phyloP scores from a whole-genome alignment of 2,329 filamentous ascomycete species.

The Pyrenophora seminiperda region DNA sequence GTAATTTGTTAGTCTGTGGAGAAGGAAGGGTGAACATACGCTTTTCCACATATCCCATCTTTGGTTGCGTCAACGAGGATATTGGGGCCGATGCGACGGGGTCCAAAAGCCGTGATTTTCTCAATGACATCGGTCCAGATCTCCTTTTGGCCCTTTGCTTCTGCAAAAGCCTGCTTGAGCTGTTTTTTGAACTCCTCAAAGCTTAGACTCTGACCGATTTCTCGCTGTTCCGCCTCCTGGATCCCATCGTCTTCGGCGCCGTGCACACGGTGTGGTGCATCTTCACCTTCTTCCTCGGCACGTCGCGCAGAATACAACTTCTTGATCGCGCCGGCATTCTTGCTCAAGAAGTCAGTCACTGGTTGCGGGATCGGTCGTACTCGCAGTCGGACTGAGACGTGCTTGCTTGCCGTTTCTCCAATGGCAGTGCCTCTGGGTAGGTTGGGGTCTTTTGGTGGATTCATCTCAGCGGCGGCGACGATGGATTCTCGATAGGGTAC shows the following conservation, averaged over 20 bases:
- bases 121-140: constrained; percentile 78
- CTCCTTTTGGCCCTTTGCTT: constrained; percentile 74
- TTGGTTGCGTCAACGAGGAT: constrained; percentile 83
- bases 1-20: not conserved
- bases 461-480: constrained; percentile 87
- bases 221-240: constrained; percentile 59
- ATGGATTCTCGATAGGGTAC: constrained; percentile 96
- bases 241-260: constrained; percentile 56
- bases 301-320: constrained; percentile 74
- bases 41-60: constrained; percentile 71
- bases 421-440: constrained; percentile 82
- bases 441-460: constrained; percentile 81
- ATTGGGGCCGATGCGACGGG: constrained; percentile 83
- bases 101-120: constrained; percentile 88
- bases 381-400: constrained; percentile 75
- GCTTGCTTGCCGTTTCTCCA: constrained; percentile 79
- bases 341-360: constrained; percentile 84
- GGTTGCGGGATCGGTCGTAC: constrained; percentile 77
- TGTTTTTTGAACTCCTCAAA: constrained; percentile 77
- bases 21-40: constrained; percentile 57
- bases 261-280: constrained; percentile 48
- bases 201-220: constrained; percentile 65
- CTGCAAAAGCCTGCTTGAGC: constrained; percentile 70
- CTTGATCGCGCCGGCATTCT: constrained; percentile 80
- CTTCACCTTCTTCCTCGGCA: constrained; percentile 52